Conservation (phyloP, 345 rosid genomes). For the Rhizophora apiculata region DNA sequence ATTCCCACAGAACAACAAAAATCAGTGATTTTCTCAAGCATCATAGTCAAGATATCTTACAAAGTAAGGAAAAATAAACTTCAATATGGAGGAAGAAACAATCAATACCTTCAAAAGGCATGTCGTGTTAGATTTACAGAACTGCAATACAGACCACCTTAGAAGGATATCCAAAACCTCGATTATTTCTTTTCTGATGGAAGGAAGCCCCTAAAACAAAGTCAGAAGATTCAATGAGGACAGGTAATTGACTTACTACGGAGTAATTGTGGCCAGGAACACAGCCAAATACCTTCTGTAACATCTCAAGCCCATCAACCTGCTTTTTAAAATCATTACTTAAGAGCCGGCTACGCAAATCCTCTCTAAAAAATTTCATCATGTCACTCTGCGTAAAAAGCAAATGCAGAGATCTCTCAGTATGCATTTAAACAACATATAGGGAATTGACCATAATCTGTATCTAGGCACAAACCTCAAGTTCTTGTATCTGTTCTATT, state of each 20-base stretch:
- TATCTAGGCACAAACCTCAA: constrained; percentile 60
- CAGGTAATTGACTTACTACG: not conserved
- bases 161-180: constrained; percentile 90
- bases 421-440: constrained; percentile 12
- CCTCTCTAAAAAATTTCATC: constrained; percentile 93
- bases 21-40: constrained; percentile 7
- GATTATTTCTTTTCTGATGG: constrained; percentile 59
- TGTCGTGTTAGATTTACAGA: constrained; percentile 93
- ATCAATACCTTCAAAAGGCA: constrained; percentile 78
- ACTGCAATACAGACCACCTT: constrained; percentile 89
- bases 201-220: constrained; percentile 69
- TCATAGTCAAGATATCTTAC: not conserved
- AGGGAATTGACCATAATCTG: not conserved
- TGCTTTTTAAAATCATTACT: constrained; percentile 91
- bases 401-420: constrained; percentile 19
- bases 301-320: constrained; percentile 95
- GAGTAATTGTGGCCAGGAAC: constrained; percentile 11
- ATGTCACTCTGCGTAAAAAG: constrained; percentile 69
- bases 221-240: constrained; percentile 8
- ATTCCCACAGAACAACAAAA: constrained; percentile 21
- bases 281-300: constrained; percentile 65
- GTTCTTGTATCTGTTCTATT: constrained; percentile 92
- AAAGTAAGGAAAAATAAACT: constrained; percentile 1
- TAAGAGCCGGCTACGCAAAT: constrained; percentile 72
- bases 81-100: constrained; percentile 1